Conservation (phyloP, 1,284 basidiomycete genomes). For the Sporisorium exsertum region DNA sequence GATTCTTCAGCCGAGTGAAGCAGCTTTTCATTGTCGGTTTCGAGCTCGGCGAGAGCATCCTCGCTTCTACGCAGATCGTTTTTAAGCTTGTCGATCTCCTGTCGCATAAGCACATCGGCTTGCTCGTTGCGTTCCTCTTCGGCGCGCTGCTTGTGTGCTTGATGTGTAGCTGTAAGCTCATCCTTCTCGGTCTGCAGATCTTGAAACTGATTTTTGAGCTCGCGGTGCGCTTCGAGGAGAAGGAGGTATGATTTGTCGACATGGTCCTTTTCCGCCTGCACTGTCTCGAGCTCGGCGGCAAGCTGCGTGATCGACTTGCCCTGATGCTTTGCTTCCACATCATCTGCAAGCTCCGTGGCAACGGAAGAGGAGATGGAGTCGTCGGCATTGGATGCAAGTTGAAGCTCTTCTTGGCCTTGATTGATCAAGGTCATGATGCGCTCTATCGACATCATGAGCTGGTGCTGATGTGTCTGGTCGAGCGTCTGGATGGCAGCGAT, state of each 20-base stretch:
- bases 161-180: constrained; percentile 37
- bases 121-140: constrained; percentile 48
- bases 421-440: constrained; percentile 44
- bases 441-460: constrained; percentile 78
- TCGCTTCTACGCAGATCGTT: constrained; percentile 56
- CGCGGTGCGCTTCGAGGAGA: constrained; percentile 81
- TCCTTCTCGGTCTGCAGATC: constrained; percentile 52
- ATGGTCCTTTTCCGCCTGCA: constrained; percentile 69
- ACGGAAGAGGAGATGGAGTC: constrained; percentile 27
- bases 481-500: constrained; percentile 85
- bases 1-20: constrained; percentile 31
- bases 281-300: constrained; percentile 78
- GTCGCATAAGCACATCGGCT: constrained; percentile 54
- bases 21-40: constrained; percentile 55
- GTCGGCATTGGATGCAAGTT: constrained; percentile 15
- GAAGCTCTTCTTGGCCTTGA: constrained; percentile 36
- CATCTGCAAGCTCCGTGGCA: not conserved
- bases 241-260: constrained; percentile 81
- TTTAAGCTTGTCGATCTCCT: constrained; percentile 60
- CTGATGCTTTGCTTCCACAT: constrained; percentile 16
- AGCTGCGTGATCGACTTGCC: constrained; percentile 68
- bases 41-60: constrained; percentile 58
- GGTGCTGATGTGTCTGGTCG: constrained; percentile 81
- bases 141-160: constrained; percentile 46
- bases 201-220: constrained; percentile 76